A percentile compares a stretch with the other conserved stretches of the same genome.
phyloP scores from a whole-genome alignment of 805 yeast genomes.

The Suhomyces faveliae region DNA sequence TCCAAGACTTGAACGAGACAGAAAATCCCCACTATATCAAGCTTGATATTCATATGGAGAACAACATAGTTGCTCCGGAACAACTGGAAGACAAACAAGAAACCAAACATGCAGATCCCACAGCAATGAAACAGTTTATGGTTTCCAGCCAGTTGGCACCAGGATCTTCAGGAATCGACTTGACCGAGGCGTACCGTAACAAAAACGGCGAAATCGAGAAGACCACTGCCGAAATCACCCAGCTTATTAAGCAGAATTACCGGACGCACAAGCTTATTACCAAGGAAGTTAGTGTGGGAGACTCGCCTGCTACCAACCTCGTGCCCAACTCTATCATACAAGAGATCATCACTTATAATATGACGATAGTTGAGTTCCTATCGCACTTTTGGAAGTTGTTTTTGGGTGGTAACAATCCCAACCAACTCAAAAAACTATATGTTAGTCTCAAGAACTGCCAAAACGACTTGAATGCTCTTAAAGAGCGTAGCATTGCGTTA shows the following conservation, averaged over 20 bases:
- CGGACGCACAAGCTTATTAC: constrained; percentile 47
- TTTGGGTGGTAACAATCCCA: constrained; percentile 36
- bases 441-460: constrained; percentile 36
- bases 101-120: constrained; percentile 18
- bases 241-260: constrained; percentile 51
- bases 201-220: constrained; percentile 38
- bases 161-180: constrained; percentile 18
- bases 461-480: constrained; percentile 25
- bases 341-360: constrained; percentile 37
- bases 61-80: constrained; percentile 17
- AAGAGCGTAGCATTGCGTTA: constrained; percentile 17
- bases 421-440: constrained; percentile 37
- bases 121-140: constrained; percentile 17
- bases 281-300: constrained; percentile 14
- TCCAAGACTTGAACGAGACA: constrained; percentile 51
- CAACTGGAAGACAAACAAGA: constrained; percentile 18
- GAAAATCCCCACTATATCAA: constrained; percentile 53
- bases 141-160: constrained; percentile 14
- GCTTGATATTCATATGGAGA: constrained; percentile 31
- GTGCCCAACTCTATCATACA: constrained; percentile 30
- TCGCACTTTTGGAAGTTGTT: constrained; percentile 45
- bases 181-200: constrained; percentile 29
- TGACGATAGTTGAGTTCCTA: constrained; percentile 41
- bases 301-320: constrained; percentile 26
- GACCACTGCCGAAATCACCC: constrained; percentile 44